These are phyloP conservation scores for Capsicum pubescens DNA, from an alignment of 257 asterid species.

Conservation along the genomic window DNA sequence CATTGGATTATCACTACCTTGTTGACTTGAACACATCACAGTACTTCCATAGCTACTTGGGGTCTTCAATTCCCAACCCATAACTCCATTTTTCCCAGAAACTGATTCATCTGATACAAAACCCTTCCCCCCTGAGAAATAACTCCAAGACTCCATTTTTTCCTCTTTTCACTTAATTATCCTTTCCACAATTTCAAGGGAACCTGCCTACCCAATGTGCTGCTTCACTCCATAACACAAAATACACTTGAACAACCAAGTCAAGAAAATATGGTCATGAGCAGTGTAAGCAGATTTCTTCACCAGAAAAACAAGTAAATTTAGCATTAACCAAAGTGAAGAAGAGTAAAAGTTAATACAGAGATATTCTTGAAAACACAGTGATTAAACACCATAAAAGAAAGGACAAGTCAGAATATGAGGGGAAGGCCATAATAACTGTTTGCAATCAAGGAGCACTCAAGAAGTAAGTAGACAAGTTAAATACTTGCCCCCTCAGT, in stretches of 20 bases:
- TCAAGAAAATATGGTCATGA: too few relatives aligned
- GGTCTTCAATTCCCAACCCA: constrained; percentile 40
- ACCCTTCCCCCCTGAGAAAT: constrained; percentile 35
- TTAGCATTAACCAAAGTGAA: not conserved
- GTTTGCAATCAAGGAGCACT: constrained; percentile 20
- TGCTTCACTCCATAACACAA: too few relatives aligned
- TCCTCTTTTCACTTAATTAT: not conserved
- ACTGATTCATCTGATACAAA: constrained; percentile 37
- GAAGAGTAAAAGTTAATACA: not conserved
- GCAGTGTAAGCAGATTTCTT: not conserved
- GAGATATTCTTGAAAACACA: constrained; percentile 7
- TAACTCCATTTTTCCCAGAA: constrained; percentile 35
- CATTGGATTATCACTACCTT: constrained; percentile 32
- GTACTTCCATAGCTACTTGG: constrained; percentile 34
- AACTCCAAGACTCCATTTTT: constrained; percentile 47
- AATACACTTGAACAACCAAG: too few relatives aligned
- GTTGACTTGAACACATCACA: constrained; percentile 35
- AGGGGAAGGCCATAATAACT: constrained; percentile 2
- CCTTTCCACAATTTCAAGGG: not conserved
- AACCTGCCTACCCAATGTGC: not conserved
- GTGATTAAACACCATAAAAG: not conserved
- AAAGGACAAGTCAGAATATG: not conserved
- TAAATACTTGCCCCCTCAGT: constrained; percentile 44
- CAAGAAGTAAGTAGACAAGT: constrained; percentile 31
- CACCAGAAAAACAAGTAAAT: not conserved